Percentiles rank a stretch among this genome's conserved stretches.
Conservation (phyloP, 1,139 yeast species). For the Pichia sorboxylosa region DNA sequence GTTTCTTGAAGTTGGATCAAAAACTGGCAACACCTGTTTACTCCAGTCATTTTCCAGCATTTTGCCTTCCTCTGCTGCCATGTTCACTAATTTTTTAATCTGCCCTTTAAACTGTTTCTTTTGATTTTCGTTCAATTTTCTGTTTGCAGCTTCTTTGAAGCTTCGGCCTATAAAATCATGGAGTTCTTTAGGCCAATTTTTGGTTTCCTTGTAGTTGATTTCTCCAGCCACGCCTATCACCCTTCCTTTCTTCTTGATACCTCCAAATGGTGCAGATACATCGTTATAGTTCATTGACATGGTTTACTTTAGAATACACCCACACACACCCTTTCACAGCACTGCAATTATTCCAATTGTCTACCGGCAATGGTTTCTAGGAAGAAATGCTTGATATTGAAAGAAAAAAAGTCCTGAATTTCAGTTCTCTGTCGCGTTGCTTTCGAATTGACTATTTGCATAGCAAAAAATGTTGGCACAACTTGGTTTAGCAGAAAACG, state of each 20-base stretch:
- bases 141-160: conserved; percentile 27
- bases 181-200: conserved; percentile 37
- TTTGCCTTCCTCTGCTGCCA: conserved; percentile 36
- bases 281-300: not conserved
- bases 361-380: too few relatives aligned
- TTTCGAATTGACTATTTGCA: too few relatives aligned
- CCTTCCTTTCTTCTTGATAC: not conserved
- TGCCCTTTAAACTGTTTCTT: conserved; percentile 32
- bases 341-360: too few relatives aligned
- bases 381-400: too few relatives aligned
- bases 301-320: too few relatives aligned
- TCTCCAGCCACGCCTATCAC: conserved; percentile 7
- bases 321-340: too few relatives aligned
- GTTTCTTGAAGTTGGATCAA: conserved; percentile 16
- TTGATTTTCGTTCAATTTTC: conserved; percentile 21
- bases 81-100: conserved; percentile 35
- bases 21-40: conserved; percentile 41
- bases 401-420: too few relatives aligned
- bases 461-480: too few relatives aligned
- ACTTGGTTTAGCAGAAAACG: too few relatives aligned
- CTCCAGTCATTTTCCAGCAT: conserved; percentile 53
- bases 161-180: conserved; percentile 37
- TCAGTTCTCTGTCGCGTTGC: too few relatives aligned
- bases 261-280: conserved; percentile 1
- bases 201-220: conserved; percentile 17